Base-by-base conservation (phyloP, 352 stramenopile genomes). In the Halophytophthora polymorphica region DNA sequence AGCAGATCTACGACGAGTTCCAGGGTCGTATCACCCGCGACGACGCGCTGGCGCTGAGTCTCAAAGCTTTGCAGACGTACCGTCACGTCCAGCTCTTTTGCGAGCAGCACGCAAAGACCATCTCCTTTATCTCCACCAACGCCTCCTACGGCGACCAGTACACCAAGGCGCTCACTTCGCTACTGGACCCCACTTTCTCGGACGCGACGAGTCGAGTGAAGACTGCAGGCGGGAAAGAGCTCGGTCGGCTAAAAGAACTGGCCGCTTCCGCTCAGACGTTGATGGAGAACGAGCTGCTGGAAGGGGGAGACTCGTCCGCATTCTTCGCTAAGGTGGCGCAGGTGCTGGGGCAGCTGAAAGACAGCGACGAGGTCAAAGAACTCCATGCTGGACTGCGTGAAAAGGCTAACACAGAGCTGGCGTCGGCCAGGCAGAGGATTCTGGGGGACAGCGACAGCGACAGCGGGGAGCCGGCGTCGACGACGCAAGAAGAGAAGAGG, bases 41-140 rank as follows among this genome's bases (percentile, higher is more conserved):
- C 12, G 80, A 93, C 29, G 82, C 82, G 5, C 23, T 62, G 4
- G 41, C 75, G 54, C 53, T 93, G 18, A 76, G 72, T 29, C 53
- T 45, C 18, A 82, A 81, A 28, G 76, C 74, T 0, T 64, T 83
- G 33, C 59, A 74, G 19, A 71, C 76, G 34, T 89, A 91, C 45
- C 50, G 35, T 1, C 68, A 62, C 21, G 55, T 91, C n/a, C 69
- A 87, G 45, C 50, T 47, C 15, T 79, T 90, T 36, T 93, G 80
- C 28, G 83, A 90, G 38, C 59, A 85, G 40, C 72, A 93, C 50
- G 74, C 77, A 1, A 67, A 86, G 35, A 66, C 75, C 14, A 86
- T 93, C 15, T 90, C 80, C 35, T 86, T 88, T 22, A 66, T 91
- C 10, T 89, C 80, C 3, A 89, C 77, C 2, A 91, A 89, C 35